A percentile compares a stretch with the other conserved stretches of the same genome.
Evolutionary conservation across 2,329 filamentous ascomycete species (phyloP).

Genomic region (Venturia carpophila): DNA sequence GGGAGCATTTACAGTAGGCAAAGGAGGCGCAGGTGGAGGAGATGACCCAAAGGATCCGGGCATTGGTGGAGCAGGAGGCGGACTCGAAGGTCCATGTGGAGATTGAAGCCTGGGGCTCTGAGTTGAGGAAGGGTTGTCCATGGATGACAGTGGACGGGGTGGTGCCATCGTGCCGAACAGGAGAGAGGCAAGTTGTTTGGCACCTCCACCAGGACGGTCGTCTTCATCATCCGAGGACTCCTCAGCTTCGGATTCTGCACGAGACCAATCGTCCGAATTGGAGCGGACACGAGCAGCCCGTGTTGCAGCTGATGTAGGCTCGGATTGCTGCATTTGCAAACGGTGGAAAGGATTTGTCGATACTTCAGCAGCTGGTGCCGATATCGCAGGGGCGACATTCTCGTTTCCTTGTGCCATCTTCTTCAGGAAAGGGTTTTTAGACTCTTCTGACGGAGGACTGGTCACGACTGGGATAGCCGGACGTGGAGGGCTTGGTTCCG

Average conservation of each 20-base stretch:
- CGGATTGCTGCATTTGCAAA: conserved; percentile 54
- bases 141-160: conserved; percentile 76
- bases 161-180: conserved; percentile 96
- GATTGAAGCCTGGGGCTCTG: conserved; percentile 37
- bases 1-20: conserved; percentile 32
- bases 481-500: conserved; percentile 41
- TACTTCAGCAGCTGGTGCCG: conserved; percentile 43
- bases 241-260: conserved; percentile 68
- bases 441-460: conserved; percentile 52
- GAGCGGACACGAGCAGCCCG: conserved; percentile 40
- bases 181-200: conserved; percentile 87
- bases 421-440: conserved; percentile 92
- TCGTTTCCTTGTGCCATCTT: conserved; percentile 64
- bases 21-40: conserved; percentile 29
- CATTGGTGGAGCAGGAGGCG: conserved; percentile 30
- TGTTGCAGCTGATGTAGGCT: conserved; percentile 43
- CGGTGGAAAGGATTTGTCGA: conserved; percentile 98
- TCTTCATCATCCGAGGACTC: conserved; percentile 63
- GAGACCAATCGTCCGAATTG: conserved; percentile 73
- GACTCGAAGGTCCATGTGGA: conserved; percentile 36
- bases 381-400: conserved; percentile 35
- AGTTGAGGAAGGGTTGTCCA: conserved; percentile 57
- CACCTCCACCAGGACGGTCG: conserved; percentile 69
- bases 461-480: conserved; percentile 37
- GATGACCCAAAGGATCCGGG: conserved; percentile 35